phyloP scores from a whole-genome alignment of 2,329 filamentous ascomycete genomes.

The Xylaria arbuscula region DNA sequence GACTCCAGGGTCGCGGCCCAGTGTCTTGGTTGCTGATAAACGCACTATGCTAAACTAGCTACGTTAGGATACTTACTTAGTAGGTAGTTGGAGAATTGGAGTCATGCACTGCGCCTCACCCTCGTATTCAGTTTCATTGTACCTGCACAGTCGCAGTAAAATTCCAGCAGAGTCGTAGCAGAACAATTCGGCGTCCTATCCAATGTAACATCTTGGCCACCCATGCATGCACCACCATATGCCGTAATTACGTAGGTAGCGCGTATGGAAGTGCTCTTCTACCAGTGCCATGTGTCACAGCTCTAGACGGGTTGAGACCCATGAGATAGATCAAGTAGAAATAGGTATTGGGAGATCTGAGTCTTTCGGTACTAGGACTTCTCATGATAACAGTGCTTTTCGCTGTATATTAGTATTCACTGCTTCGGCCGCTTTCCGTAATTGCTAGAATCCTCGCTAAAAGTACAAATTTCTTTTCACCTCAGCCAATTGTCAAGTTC shows the following conservation, averaged over 20 bases:
- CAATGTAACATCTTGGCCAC: slow-evolving; percentile 28
- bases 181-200: neutral
- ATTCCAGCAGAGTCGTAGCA: neutral
- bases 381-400: slow-evolving; percentile 18
- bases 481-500: slow-evolving; percentile 30
- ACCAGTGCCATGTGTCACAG: neutral
- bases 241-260: neutral
- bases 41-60: neutral
- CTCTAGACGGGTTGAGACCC: neutral
- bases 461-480: slow-evolving; percentile 46
- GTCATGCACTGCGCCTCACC: neutral
- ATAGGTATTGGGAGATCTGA: neutral
- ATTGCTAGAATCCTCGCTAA: slow-evolving; percentile 47
- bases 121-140: slow-evolving; percentile 15
- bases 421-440: slow-evolving; percentile 38
- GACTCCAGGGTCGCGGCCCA: neutral
- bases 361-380: neutral
- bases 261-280: neutral
- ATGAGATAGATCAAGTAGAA: slow-evolving; percentile 5
- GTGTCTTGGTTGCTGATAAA: neutral
- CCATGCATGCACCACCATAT: slow-evolving; percentile 13
- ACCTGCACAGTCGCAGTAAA: slow-evolving; percentile 4
- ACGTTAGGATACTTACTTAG: neutral
- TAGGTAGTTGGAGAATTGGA: neutral
- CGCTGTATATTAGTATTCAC: slow-evolving; percentile 41